A percentile compares a stretch with the other conserved stretches of the same genome.
phyloP scores from a whole-genome alignment of 2,329 filamentous ascomycete genomes.

The Botrytis paeoniae region DNA sequence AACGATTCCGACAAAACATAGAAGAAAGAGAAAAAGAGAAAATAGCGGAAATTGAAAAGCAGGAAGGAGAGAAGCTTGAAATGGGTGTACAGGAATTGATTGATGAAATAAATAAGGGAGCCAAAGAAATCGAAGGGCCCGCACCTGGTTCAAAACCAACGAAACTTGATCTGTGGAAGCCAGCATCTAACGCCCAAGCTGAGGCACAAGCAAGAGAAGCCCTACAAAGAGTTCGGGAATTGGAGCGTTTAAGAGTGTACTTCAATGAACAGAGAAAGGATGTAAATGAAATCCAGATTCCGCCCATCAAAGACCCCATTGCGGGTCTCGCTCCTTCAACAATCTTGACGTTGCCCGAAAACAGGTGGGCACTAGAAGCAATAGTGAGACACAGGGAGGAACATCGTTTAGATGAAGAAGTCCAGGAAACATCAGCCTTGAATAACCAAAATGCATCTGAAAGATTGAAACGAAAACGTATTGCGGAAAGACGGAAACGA shows the following conservation, averaged over 20 bases:
- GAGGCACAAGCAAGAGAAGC: not conserved
- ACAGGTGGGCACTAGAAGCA: constrained; percentile 1
- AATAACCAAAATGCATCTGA: not conserved
- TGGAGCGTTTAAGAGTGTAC: not conserved
- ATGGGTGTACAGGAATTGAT: not conserved
- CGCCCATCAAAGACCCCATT: not conserved
- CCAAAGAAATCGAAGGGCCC: not conserved
- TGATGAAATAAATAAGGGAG: constrained; percentile 3
- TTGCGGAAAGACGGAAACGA: not conserved
- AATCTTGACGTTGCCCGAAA: not conserved
- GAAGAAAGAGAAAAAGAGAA: not conserved
- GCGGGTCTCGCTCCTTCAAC: not conserved
- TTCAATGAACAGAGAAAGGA: not conserved
- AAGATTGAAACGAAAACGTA: constrained; percentile 6
- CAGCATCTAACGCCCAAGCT: not conserved
- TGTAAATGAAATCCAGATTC: not conserved
- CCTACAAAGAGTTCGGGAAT: not conserved
- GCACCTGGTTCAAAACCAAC: not conserved
- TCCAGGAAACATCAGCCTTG: not conserved
- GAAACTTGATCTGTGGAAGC: not conserved
- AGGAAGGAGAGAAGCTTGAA: not conserved
- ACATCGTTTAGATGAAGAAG: not conserved
- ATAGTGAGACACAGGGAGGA: not conserved
- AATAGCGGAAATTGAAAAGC: not conserved
- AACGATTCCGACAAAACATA: constrained; percentile 3